phyloP scores from a whole-genome alignment of 495 filamentous ascomycete genomes.

The Neurospora tetraspora region DNA sequence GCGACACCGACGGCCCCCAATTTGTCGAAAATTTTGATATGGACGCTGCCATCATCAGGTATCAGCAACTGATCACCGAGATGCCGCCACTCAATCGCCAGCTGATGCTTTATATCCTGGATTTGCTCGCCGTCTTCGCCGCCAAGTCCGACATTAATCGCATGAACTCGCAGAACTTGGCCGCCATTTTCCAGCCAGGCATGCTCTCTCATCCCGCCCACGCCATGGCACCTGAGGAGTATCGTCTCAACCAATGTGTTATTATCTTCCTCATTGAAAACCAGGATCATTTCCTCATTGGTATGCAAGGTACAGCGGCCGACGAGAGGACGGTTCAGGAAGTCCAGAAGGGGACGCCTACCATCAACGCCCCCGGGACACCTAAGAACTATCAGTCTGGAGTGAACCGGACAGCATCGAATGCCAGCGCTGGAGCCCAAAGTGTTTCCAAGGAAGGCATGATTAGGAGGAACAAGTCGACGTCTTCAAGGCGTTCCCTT shows the following conservation, averaged over 20 bases:
- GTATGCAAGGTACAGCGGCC: conserved; percentile 85
- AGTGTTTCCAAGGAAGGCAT: conserved; percentile 70
- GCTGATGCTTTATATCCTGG: conserved; percentile 89
- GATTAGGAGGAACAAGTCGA: conserved; percentile 76
- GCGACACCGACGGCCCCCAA: conserved; percentile 45
- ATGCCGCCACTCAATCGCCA: conserved; percentile 91
- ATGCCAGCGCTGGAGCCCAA: conserved; percentile 76
- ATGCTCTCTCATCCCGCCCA: conserved; percentile 89
- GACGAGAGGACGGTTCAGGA: conserved; percentile 83
- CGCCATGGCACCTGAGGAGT: conserved; percentile 89
- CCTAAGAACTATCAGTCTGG: conserved; percentile 33
- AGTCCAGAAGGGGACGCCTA: conserved; percentile 59
- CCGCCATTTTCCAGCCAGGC: conserved; percentile 97
- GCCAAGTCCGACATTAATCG: conserved; percentile 95
- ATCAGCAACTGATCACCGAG: conserved; percentile 85
- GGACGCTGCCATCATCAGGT: conserved; percentile 64
- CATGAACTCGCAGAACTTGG: conserved; percentile 89
- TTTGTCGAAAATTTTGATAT: conserved; percentile 62
- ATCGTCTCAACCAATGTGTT: conserved; percentile 91
- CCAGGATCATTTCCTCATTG: conserved; percentile 82
- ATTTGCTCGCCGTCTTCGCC: conserved; percentile 95
- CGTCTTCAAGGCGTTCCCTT: conserved; percentile 56
- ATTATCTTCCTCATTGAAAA: conserved; percentile 98
- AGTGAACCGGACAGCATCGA: conserved; percentile 69
- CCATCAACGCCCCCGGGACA: conserved; percentile 43